Conservation (phyloP, 371 early-diverging fungal genomes). For the Haplosporangium sp. region DNA sequence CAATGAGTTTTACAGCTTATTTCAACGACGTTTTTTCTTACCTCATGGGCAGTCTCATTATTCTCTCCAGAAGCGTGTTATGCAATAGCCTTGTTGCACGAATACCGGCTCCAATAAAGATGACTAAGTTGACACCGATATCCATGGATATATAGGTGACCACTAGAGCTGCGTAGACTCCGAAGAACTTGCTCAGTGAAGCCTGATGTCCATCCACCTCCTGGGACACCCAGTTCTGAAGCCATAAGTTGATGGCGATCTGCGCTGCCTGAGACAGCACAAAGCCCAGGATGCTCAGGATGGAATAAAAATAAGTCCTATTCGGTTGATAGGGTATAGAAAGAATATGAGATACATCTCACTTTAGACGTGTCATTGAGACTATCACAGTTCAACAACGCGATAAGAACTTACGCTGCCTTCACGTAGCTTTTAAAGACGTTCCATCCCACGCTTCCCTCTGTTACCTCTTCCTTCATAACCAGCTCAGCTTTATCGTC, state of each 20-base stretch:
- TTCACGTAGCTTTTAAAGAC: conserved; percentile 80
- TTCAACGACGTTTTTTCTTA: conserved; percentile 49
- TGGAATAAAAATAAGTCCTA: conserved; percentile 27
- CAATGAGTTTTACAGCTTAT: conserved; percentile 60
- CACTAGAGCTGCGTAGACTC: conserved; percentile 27
- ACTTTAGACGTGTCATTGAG: no score
- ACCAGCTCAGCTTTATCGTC: conserved; percentile 24
- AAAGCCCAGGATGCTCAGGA: conserved; percentile 13
- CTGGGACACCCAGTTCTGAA: conserved; percentile 23
- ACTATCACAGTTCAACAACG: not conserved
- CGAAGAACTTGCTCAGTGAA: conserved; percentile 12
- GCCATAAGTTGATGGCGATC: conserved; percentile 31
- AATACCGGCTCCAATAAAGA: conserved; percentile 14
- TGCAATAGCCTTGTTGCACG: conserved; percentile 26
- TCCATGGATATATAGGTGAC: conserved; percentile 15
- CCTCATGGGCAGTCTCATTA: conserved; percentile 38
- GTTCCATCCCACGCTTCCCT: conserved; percentile 73
- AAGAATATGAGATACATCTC: not conserved
- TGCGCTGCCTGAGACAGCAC: conserved; percentile 21
- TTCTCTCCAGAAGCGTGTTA: conserved; percentile 11
- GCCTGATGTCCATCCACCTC: conserved; percentile 3
- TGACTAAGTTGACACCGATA: conserved; percentile 15
- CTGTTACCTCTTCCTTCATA: conserved; percentile 55
- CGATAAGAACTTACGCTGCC: conserved; percentile 21
- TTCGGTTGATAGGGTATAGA: not conserved